Percentiles rank a stretch among this genome's conserved stretches.
Evolutionary conservation across 176 grass and related monocot genomes (phyloP).

Genomic region (Themeda triandra): DNA sequence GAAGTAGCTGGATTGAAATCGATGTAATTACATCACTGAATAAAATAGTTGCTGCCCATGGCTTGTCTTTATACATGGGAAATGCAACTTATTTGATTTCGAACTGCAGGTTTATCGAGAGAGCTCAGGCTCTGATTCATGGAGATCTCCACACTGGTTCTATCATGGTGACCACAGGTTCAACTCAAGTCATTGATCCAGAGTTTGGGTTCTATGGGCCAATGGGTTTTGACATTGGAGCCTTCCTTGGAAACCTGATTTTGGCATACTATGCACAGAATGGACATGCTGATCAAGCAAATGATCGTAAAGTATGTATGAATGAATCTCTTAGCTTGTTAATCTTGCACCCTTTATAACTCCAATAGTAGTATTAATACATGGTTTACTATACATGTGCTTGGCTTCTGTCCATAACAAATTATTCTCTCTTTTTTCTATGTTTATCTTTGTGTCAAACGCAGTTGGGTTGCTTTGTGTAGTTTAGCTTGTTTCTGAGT

Average conservation of each 20-base stretch:
- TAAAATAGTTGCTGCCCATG: background rate
- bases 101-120: slow-evolving; percentile 82
- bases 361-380: background rate
- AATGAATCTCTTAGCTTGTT: background rate
- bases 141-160: slow-evolving; percentile 95
- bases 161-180: slow-evolving; percentile 80
- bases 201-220: slow-evolving; percentile 92
- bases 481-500: background rate
- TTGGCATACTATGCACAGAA: slow-evolving; percentile 91
- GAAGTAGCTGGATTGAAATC: slow-evolving; percentile 74
- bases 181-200: slow-evolving; percentile 92
- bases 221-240: slow-evolving; percentile 96
- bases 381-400: background rate
- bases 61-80: background rate
- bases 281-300: slow-evolving; percentile 68
- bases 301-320: slow-evolving; percentile 69
- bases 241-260: slow-evolving; percentile 90
- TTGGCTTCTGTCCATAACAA: background rate
- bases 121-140: slow-evolving; percentile 91
- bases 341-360: background rate
- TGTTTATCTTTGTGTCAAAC: background rate
- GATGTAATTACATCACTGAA: slow-evolving; percentile 35
- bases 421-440: slow-evolving; percentile 3
- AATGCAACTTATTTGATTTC: background rate
- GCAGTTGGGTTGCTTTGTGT: background rate